Evolutionary conservation across 305 asterid genomes (phyloP), one percentile per base, ranked within the genome.

Genomic region (Fraxinus nigra): DNA sequence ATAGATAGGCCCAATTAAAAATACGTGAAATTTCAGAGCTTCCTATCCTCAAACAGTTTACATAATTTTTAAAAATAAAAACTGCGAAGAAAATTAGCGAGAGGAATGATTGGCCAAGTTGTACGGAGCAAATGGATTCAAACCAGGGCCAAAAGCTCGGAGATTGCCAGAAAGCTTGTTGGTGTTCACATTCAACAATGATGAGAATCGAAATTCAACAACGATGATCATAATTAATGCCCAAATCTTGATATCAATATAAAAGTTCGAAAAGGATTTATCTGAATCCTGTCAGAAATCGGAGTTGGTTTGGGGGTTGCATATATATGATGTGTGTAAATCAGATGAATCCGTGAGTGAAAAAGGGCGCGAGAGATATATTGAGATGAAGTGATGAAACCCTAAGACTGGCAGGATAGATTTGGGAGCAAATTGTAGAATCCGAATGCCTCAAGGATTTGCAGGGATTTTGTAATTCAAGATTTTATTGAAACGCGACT

Each of bases 41-140:
- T 72, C 28, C 20, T 75, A 11, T 70, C 65, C 75, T 48, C 8
- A 81, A 81, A 78, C 80, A 82, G 79, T 82, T 82, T 76, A 89
- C 92, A 89, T 87, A 61, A 87, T 90, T 82, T 82, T 70, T 5
- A 10, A 51, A 69, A 59, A 59, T 5, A 51, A 75, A 13, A 43
- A 65, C 73, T 2, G 16, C 7, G 5, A 32, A 1, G 9, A 69
- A 67, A 81, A 80, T 94, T 95, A 95, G 90, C 99, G 98, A 87
- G 98, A 92, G 86, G 89, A 92, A 85, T 92, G 94, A 84, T 93
- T 94, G 85, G 90, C 96, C 87, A 94, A 4, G 86, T 91, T 92
- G 82, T 91, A 87, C 2, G 97, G 99, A 77, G 96, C 86, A 83
- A 94, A 94, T 5, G 99, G 99, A 92, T 95, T 95, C 95, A 95